Evolutionary conservation across 2,329 filamentous ascomycete species (phyloP).

Genomic region (Hymenoscyphus linearis): DNA sequence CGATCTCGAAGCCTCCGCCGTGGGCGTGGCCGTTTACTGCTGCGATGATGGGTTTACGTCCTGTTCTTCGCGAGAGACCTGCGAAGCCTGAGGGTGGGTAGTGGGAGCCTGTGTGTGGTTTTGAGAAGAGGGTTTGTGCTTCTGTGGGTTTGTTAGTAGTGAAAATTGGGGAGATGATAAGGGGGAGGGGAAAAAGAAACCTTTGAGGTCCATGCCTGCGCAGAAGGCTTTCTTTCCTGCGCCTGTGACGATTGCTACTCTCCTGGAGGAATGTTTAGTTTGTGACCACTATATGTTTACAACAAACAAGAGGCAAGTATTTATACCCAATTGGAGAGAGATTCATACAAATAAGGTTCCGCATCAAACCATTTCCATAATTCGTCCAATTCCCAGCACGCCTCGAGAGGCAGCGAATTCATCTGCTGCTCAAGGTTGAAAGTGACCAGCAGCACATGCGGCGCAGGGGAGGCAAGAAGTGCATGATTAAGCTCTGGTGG

Average conservation of each 20-base stretch:
- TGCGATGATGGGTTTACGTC: slow-evolving; percentile 57
- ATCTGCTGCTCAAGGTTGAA: slow-evolving; percentile 44
- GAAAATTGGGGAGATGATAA: too few species aligned
- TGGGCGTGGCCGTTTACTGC: slow-evolving; percentile 54
- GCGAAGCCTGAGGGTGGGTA: slow-evolving; percentile 47
- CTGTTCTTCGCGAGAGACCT: slow-evolving; percentile 48
- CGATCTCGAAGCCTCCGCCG: slow-evolving; percentile 51
- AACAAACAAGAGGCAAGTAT: slow-evolving; percentile 10
- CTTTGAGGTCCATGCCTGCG: slow-evolving; percentile 43
- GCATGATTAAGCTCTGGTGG: slow-evolving; percentile 20
- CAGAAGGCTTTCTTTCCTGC: slow-evolving; percentile 55
- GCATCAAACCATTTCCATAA: slow-evolving; percentile 50
- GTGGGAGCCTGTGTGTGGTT: neutral
- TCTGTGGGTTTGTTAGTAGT: neutral
- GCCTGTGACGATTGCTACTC: slow-evolving; percentile 46
- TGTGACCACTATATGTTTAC: neutral
- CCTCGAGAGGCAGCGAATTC: slow-evolving; percentile 39
- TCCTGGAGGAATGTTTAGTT: slow-evolving; percentile 10
- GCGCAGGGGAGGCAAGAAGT: slow-evolving; percentile 40
- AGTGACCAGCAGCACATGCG: slow-evolving; percentile 45
- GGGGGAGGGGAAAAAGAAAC: neutral
- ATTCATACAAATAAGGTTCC: slow-evolving; percentile 33
- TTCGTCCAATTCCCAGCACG: slow-evolving; percentile 43
- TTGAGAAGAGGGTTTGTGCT: slow-evolving; percentile 1
- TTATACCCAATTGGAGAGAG: neutral